A percentile compares a stretch with the other conserved stretches of the same genome.
Conservation (phyloP, 2,329 filamentous ascomycete species). For the Cercospora citrullina region DNA sequence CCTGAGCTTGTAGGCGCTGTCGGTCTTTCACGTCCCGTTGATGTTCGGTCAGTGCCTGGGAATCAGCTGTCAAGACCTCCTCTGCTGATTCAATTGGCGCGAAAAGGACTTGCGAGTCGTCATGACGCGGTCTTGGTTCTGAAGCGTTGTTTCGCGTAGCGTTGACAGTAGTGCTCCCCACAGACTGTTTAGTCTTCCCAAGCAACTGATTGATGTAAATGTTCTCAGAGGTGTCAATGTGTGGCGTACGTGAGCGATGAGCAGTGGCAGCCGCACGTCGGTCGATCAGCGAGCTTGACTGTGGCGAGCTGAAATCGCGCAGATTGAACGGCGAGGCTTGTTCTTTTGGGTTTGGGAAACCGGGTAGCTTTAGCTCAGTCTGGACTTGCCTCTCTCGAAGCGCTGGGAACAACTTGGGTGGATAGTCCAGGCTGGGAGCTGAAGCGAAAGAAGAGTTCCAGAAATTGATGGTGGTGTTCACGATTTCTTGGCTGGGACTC, state of each 20-base stretch:
- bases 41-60: constrained; percentile 73
- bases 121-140: constrained; percentile 65
- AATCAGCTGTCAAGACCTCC: constrained; percentile 54
- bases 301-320: not conserved
- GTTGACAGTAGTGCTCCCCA: not conserved
- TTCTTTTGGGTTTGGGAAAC: constrained; percentile 36
- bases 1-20: constrained; percentile 62
- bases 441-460: constrained; percentile 74
- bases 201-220: constrained; percentile 27
- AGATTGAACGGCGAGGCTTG: not conserved
- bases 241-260: not conserved
- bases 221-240: constrained; percentile 14
- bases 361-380: constrained; percentile 54
- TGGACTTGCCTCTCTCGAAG: constrained; percentile 62
- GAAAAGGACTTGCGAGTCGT: constrained; percentile 81
- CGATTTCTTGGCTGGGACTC: constrained; percentile 53
- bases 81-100: constrained; percentile 63
- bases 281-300: not conserved
- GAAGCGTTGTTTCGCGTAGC: constrained; percentile 12
- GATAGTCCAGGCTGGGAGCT: constrained; percentile 62
- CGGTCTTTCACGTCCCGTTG: constrained; percentile 76
- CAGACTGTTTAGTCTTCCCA: not conserved
- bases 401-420: constrained; percentile 61
- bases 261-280: constrained; percentile 4
- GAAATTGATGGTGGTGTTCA: constrained; percentile 54